A percentile compares a stretch with the other conserved stretches of the same genome.
Evolutionary conservation across 805 yeast species (phyloP).

Genomic region (Tetrapisispora namnaoensis): DNA sequence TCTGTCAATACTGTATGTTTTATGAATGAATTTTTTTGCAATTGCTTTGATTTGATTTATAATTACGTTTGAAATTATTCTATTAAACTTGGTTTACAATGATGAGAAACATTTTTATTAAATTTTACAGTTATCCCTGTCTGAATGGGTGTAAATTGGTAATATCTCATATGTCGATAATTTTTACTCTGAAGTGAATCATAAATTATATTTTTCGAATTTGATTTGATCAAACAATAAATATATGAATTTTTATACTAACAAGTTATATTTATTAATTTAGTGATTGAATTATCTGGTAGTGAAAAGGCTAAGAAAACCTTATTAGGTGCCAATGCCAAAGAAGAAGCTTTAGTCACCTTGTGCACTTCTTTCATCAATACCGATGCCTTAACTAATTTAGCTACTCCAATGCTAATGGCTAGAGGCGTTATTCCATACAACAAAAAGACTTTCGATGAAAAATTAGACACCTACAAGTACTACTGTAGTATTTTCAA

Average conservation of each 20-base stretch:
- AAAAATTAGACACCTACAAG: constrained; percentile 32
- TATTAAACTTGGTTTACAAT: constrained; percentile 8
- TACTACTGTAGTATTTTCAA: constrained; percentile 39
- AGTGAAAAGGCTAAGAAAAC: constrained; percentile 29
- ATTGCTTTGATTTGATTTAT: background rate
- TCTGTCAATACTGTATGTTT: constrained; percentile 39
- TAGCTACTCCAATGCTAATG: constrained; percentile 44
- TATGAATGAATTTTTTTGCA: background rate
- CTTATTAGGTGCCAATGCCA: constrained; percentile 55
- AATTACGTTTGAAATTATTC: background rate
- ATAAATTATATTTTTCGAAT: background rate
- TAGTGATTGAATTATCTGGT: constrained; percentile 15
- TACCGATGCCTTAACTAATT: constrained; percentile 46
- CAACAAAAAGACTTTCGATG: constrained; percentile 66
- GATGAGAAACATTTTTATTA: constrained; percentile 26
- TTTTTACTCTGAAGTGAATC: constrained; percentile 19
- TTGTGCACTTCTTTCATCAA: constrained; percentile 72
- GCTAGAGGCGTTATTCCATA: constrained; percentile 55
- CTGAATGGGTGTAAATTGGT: constrained; percentile 29
- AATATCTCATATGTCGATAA: constrained; percentile 27
- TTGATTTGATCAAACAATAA: background rate
- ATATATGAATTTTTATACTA: constrained; percentile 1
- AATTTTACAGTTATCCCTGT: constrained; percentile 32
- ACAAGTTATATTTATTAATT: background rate
- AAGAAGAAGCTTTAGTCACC: constrained; percentile 52